phyloP scores from a whole-genome alignment of 2,329 filamentous ascomycete species.

The Alternaria ethzedia region DNA sequence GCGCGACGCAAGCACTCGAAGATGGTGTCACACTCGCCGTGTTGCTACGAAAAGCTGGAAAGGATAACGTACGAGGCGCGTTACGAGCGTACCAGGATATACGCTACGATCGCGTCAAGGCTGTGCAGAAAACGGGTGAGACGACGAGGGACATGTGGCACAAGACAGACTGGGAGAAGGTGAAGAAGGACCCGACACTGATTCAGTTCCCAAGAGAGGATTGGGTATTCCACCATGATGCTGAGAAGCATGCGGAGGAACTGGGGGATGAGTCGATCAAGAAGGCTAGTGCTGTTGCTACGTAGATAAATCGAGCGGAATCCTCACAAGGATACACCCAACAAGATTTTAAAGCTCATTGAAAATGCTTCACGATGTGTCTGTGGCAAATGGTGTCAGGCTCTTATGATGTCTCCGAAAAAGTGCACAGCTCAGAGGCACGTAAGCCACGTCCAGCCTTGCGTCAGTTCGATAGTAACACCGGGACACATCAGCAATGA shows the following conservation, averaged over 20 bases:
- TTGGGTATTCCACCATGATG: slow-evolving; percentile 43
- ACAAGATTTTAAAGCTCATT: background rate
- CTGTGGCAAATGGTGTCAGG: background rate
- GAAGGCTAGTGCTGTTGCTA: slow-evolving; percentile 16
- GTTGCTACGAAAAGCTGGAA: slow-evolving; percentile 34
- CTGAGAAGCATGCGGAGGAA: slow-evolving; percentile 39
- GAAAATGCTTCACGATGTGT: background rate
- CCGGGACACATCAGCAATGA: background rate
- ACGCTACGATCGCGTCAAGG: slow-evolving; percentile 40
- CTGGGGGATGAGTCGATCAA: slow-evolving; percentile 35
- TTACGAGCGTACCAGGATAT: slow-evolving; percentile 45
- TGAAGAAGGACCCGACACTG: slow-evolving; percentile 36
- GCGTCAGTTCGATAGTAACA: background rate
- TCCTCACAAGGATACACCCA: rapidly evolving
- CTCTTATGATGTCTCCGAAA: background rate
- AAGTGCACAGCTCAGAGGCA: background rate
- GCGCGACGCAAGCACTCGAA: slow-evolving; percentile 62
- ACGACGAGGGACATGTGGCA: slow-evolving; percentile 46
- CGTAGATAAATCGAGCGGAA: background rate
- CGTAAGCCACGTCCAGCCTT: background rate
- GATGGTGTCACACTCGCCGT: slow-evolving; percentile 49
- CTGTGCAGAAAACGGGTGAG: slow-evolving; percentile 45
- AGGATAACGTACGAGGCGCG: slow-evolving; percentile 36
- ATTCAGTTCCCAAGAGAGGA: slow-evolving; percentile 42
- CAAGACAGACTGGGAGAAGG: slow-evolving; percentile 44